Evolutionary conservation across 2,329 filamentous ascomycete species (phyloP).

Genomic region (Ophiostoma triangulosporum): DNA sequence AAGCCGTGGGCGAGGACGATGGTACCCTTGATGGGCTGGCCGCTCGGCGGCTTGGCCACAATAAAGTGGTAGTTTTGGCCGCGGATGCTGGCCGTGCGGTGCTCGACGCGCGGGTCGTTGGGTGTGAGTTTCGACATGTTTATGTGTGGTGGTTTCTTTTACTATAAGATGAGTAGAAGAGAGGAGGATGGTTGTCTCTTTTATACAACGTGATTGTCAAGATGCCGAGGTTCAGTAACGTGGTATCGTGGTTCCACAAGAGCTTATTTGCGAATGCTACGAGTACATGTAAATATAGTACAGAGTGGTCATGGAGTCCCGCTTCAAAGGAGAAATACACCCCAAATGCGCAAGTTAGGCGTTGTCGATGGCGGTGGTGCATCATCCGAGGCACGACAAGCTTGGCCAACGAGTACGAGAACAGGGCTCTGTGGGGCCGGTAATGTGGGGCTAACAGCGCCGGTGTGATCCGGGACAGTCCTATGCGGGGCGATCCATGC

Average conservation of each 20-base stretch:
- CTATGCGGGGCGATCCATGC: not conserved
- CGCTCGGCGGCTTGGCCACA: slow-evolving; percentile 33
- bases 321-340: too few species aligned
- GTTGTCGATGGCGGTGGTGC: not conserved
- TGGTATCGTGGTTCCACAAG: too few species aligned
- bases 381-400: not conserved
- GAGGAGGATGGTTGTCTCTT: not conserved
- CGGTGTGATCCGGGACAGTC: not conserved
- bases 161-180: not conserved
- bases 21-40: slow-evolving; percentile 19
- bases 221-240: too few species aligned
- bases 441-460: not conserved
- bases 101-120: slow-evolving; percentile 52
- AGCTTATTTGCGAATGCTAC: too few species aligned
- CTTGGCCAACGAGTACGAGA: not conserved
- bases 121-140: slow-evolving; percentile 45
- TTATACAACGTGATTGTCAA: too few species aligned
- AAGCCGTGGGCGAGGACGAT: slow-evolving; percentile 53
- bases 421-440: not conserved
- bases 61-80: slow-evolving; percentile 59
- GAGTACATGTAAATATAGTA: too few species aligned
- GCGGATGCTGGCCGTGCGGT: slow-evolving; percentile 49
- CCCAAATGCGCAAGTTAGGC: too few species aligned
- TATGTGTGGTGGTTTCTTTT: not conserved
- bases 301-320: too few species aligned